Conservation (phyloP, 2,329 filamentous ascomycete genomes). For the Zymoseptoria passerinii region DNA sequence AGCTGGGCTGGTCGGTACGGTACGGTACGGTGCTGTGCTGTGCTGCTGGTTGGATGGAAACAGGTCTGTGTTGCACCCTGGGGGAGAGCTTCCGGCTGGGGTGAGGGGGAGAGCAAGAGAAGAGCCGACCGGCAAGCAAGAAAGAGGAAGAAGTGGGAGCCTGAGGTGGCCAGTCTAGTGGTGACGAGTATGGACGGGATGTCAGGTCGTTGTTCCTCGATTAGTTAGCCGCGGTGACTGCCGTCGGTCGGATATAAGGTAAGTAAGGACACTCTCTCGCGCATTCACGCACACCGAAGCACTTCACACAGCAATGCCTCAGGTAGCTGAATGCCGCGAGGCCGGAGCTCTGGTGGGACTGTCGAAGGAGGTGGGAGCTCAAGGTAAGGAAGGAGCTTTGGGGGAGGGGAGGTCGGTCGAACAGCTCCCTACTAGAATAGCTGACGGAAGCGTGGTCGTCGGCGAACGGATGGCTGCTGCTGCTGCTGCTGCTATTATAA, state of each 20-base stretch:
- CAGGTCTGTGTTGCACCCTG: neutral
- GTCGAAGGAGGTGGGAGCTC: neutral
- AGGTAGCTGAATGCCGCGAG: neutral
- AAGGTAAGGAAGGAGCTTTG: neutral
- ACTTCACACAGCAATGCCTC: neutral
- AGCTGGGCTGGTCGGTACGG: neutral
- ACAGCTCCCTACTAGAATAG: no score
- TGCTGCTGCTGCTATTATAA: no score
- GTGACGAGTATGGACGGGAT: neutral
- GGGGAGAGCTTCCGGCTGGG: neutral
- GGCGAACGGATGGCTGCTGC: neutral
- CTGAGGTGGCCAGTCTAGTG: neutral
- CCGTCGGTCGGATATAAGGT: no score
- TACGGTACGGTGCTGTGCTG: neutral
- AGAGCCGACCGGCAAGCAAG: neutral
- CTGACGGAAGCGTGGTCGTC: no score
- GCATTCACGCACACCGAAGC: neutral
- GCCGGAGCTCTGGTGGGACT: neutral
- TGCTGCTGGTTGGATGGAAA: neutral
- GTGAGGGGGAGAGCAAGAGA: neutral
- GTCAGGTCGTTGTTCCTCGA: neutral
- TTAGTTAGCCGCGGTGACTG: neutral
- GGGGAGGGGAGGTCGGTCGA: neutral
- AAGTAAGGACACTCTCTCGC: neutral
- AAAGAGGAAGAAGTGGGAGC: neutral